These are phyloP conservation scores for Poronia punctata DNA, from an alignment of 495 filamentous ascomycete species.

Conservation along the genomic window DNA sequence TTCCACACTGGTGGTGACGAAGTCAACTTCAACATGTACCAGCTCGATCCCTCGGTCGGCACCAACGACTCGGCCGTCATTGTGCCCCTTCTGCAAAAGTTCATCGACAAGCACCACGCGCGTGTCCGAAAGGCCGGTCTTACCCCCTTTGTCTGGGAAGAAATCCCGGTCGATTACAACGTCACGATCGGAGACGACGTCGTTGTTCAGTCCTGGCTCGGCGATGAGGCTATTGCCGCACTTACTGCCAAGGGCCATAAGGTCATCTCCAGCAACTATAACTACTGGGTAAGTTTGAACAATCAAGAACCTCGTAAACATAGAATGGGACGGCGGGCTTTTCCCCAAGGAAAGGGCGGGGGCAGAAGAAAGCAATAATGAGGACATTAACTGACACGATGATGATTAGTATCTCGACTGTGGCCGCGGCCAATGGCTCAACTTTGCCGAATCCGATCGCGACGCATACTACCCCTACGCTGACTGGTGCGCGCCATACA, in stretches of 20 bases:
- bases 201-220: constrained; percentile 69
- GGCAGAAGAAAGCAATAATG: no score
- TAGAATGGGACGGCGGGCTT: no score
- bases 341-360: no score
- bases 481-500: constrained; percentile 68
- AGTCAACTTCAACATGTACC: constrained; percentile 66
- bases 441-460: constrained; percentile 46
- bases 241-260: constrained; percentile 55
- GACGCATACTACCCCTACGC: constrained; percentile 54
- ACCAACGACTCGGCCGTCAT: constrained; percentile 56
- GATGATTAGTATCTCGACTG: constrained; percentile 72
- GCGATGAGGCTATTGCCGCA: constrained; percentile 45
- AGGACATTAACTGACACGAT: no score
- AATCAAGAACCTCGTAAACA: not conserved
- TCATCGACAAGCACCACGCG: constrained; percentile 58
- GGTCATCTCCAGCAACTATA: constrained; percentile 65
- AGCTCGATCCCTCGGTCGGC: constrained; percentile 59
- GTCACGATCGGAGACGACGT: constrained; percentile 53
- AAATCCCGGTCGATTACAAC: constrained; percentile 71
- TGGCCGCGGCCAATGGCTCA: constrained; percentile 69
- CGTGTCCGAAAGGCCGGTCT: constrained; percentile 52
- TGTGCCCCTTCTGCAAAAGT: constrained; percentile 62
- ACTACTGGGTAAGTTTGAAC: constrained; percentile 56
- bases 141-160: constrained; percentile 73
- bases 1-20: constrained; percentile 85